Evolutionary conservation across 2,329 filamentous ascomycete species (phyloP), one percentile per base, ranked within the genome.

Genomic region (Zopfia rhizophila): DNA sequence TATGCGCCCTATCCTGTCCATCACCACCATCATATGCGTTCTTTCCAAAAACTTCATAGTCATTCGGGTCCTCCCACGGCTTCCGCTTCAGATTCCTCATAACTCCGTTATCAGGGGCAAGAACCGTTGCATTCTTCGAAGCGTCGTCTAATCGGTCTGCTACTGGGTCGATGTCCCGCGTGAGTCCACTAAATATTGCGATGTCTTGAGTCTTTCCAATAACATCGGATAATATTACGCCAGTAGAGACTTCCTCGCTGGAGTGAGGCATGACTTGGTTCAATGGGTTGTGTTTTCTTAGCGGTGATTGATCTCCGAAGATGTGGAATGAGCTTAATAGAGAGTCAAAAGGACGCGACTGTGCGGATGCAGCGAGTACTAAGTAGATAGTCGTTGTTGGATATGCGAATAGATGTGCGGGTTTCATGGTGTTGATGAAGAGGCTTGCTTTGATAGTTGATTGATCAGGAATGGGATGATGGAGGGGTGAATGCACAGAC

Each of bases 51-150:
- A 72, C 71, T 3, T 78, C 75, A 68, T 94, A 93, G 56, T 96
- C 91, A 39, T 80, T 73, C 0, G 88, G 83, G 53, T 92, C 79
- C 61, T 86, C 90, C 90, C 90, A 96, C 0, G 92, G 92, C 70
- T 97, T 97, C 39, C 88, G 81, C 1, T 91, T 89, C 17, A 97
- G 77, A 1, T 73, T 76, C 55, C 89, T 88, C 63, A 99, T 84
- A 3, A 87, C 91, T 13, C 82, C 85, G 77, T 99, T 97, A 41
- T 89, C 77, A 1, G 94, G 94, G 4, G 92, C 93, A 3, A 97
- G 83, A 17, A 97, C 85, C 2, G 91, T 97, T 12, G 89, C 89
- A 68, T 93, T 92, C 46, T 81, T 72, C 1, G 75, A 66, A 1
- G 79, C 71, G 66, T 90, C 82, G 58, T 88, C 82, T 11, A 97